phyloP scores from a whole-genome alignment of 306 rosid genomes.

The Myrica gale region DNA sequence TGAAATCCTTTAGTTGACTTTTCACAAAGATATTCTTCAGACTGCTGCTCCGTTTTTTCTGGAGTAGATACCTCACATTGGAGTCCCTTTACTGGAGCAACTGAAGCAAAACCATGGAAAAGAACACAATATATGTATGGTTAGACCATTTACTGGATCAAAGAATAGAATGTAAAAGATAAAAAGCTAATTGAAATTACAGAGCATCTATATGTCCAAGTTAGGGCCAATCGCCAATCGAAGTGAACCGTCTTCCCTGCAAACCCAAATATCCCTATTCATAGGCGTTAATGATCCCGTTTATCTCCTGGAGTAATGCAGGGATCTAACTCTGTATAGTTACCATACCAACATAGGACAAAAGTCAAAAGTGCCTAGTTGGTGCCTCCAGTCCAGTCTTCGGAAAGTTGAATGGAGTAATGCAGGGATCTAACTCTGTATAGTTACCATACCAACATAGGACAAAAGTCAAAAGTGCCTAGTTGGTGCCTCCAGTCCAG shows the following conservation, averaged over 20 bases:
- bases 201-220: not conserved
- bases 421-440: too few species aligned
- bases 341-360: too few species aligned
- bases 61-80: constrained; percentile 14
- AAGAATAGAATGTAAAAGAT: not conserved
- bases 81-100: constrained; percentile 16
- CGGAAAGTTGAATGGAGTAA: not conserved
- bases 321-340: too few species aligned
- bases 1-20: constrained; percentile 21
- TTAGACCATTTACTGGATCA: not conserved
- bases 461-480: not conserved
- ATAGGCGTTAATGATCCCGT: not conserved
- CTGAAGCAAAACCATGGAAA: constrained; percentile 21
- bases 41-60: not conserved
- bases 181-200: not conserved
- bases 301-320: not conserved
- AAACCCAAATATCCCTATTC: not conserved
- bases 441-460: too few species aligned
- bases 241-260: not conserved
- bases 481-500: not conserved
- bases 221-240: not conserved
- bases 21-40: not conserved
- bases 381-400: constrained; percentile 3
- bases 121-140: constrained; percentile 3
- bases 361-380: not conserved